A percentile compares a stretch with the other conserved stretches of the same genome.
phyloP scores from a whole-genome alignment of 352 stramenopile genomes.

The Phytophthora foliorum region DNA sequence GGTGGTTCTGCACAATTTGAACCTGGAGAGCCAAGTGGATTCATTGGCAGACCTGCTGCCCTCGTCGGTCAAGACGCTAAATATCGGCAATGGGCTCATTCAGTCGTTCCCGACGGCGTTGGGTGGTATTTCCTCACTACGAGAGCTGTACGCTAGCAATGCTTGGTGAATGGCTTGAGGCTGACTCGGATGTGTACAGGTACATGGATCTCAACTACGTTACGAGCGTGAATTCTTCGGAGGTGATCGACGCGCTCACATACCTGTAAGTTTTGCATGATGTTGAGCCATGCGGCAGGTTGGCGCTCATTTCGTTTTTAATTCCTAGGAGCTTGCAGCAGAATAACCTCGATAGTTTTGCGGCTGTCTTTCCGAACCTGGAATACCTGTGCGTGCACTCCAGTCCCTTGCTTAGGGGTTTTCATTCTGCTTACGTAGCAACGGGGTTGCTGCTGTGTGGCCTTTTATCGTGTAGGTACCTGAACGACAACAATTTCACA shows the following conservation, averaged over 20 bases:
- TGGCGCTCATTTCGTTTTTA: not conserved
- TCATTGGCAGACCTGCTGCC: constrained; percentile 30
- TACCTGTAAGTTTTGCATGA: constrained; percentile 18
- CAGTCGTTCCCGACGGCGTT: constrained; percentile 29
- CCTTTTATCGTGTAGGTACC: constrained; percentile 24
- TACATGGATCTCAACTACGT: constrained; percentile 31
- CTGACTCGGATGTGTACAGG: constrained; percentile 16
- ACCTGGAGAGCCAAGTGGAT: constrained; percentile 26
- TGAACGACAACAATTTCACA: constrained; percentile 60
- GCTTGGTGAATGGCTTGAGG: constrained; percentile 17
- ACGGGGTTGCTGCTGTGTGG: not conserved
- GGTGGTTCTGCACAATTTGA: constrained; percentile 36
- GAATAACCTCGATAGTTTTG: constrained; percentile 65
- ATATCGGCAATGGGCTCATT: constrained; percentile 39
- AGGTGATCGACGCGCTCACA: constrained; percentile 30
- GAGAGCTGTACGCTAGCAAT: constrained; percentile 12
- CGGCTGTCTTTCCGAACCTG: constrained; percentile 56
- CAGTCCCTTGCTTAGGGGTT: not conserved
- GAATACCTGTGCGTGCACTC: constrained; percentile 15
- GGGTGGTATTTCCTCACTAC: constrained; percentile 10
- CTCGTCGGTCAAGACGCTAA: constrained; percentile 25
- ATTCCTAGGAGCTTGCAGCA: constrained; percentile 56
- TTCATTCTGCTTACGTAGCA: not conserved
- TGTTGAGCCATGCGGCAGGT: not conserved
- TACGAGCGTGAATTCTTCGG: constrained; percentile 14